A percentile compares a stretch with the other conserved stretches of the same genome.
phyloP scores from a whole-genome alignment of 2,329 filamentous ascomycete genomes.

The Aspergillus floridensis region DNA sequence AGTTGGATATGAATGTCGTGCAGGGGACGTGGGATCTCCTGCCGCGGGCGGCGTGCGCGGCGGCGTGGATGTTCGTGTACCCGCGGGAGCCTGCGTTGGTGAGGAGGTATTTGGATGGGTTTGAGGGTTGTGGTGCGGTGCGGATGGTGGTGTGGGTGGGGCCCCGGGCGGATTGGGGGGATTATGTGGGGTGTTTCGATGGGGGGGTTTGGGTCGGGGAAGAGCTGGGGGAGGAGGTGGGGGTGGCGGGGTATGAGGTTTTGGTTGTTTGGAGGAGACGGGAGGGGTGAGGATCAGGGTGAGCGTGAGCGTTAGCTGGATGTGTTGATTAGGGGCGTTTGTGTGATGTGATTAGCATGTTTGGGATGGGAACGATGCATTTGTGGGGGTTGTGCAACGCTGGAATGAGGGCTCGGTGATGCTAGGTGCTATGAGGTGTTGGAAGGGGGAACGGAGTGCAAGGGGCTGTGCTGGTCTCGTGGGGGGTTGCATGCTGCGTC shows the following conservation, averaged over 20 bases:
- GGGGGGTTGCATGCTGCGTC: too few species aligned
- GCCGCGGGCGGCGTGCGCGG: conserved; percentile 41
- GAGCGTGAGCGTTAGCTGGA: not conserved
- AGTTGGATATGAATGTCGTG: conserved; percentile 43
- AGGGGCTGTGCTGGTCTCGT: too few species aligned
- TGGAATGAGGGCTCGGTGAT: too few species aligned
- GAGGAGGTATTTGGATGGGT: conserved; percentile 41
- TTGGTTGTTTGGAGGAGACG: conserved; percentile 14
- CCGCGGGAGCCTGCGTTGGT: conserved; percentile 50
- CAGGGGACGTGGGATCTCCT: conserved; percentile 46
- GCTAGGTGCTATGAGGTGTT: too few species aligned
- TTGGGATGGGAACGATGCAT: too few species aligned
- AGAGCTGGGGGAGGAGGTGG: conserved; percentile 20
- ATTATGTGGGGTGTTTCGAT: conserved; percentile 29
- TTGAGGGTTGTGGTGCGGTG: conserved; percentile 12
- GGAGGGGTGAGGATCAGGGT: not conserved
- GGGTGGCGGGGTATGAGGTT: conserved; percentile 27
- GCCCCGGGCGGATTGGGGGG: conserved; percentile 29
- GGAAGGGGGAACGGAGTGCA: too few species aligned
- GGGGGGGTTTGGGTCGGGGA: conserved; percentile 21
- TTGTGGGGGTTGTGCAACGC: too few species aligned
- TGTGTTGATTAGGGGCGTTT: not conserved
- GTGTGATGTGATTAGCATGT: not conserved
- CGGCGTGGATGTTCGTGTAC: conserved; percentile 55
- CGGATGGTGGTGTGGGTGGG: conserved; percentile 32